Evolutionary conservation across 1,139 yeast genomes (phyloP), one percentile per base, ranked within the genome.

Genomic region (Kluyveromyces sp.): DNA sequence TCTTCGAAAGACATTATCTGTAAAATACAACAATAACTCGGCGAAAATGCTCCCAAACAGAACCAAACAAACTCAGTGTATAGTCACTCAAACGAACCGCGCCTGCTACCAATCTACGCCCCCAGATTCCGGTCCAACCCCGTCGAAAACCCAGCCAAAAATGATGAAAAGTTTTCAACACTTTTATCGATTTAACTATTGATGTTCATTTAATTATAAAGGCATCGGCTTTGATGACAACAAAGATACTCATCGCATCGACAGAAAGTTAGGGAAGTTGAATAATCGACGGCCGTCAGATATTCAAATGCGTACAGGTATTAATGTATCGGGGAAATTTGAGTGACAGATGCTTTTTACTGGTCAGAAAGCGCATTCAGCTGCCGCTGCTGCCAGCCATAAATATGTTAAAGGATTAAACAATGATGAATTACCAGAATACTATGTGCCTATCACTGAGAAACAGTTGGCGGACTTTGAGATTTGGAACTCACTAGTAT

Each of bases 1-100:
- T 66, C 64, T 47, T 65, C 64, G 37, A 65, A 56, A 33, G 66
- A 56, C 63, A 58, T 57, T 12, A 20, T 36, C 26, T n/a, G n/a
- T n/a, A n/a, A n/a, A n/a, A n/a, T n/a, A n/a, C n/a, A n/a, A n/a
- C n/a, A n/a, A n/a, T n/a, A n/a, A n/a, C n/a, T n/a, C n/a, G n/a
- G n/a, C n/a, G n/a, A n/a, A n/a, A n/a, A n/a, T n/a, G n/a, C n/a
- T n/a, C n/a, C n/a, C n/a, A n/a, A n/a, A n/a, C n/a, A n/a, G n/a
- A n/a, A n/a, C n/a, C n/a, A n/a, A n/a, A n/a, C n/a, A n/a, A n/a
- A n/a, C n/a, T n/a, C n/a, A n/a, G n/a, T n/a, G n/a, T n/a, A n/a
- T n/a, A n/a, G n/a, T n/a, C n/a, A n/a, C n/a, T n/a, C n/a, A n/a
- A n/a, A n/a, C n/a, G n/a, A n/a, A n/a, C n/a, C n/a, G n/a, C n/a